These are phyloP conservation scores for Phanerochaete sordida DNA, from an alignment of 768 basidiomycete genomes.

Conservation along the genomic window DNA sequence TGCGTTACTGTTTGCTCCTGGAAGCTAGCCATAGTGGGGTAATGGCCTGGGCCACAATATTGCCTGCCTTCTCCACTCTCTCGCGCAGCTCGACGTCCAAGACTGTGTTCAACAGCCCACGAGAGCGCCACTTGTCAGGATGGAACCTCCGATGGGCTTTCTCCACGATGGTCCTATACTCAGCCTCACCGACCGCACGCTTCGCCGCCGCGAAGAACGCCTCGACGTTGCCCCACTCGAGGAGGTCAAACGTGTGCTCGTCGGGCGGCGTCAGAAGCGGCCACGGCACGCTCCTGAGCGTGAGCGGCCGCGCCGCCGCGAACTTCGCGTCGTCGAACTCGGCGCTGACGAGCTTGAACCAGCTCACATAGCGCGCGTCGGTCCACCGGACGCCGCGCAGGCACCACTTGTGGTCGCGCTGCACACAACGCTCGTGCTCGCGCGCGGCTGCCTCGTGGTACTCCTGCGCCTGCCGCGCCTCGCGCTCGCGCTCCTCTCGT, in stretches of 20 bases:
- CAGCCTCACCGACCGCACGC: conserved; percentile 41
- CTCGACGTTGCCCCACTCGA: conserved; percentile 71
- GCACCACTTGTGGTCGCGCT: neutral
- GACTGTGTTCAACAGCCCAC: conserved; percentile 56
- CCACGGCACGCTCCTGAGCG: conserved; percentile 70
- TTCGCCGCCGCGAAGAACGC: conserved; percentile 60
- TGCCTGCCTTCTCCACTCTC: conserved; percentile 64
- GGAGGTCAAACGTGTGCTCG: conserved; percentile 53
- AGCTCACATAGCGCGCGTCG: neutral
- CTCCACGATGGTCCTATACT: conserved; percentile 63
- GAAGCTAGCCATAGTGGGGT: conserved; percentile 55
- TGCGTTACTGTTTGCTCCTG: neutral
- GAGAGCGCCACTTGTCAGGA: conserved; percentile 74
- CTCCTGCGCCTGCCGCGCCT: neutral
- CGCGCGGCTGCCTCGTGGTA: neutral
- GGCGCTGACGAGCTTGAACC: conserved; percentile 3
- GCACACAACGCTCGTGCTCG: neutral
- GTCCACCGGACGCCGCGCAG: neutral
- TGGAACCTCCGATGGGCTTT: conserved; percentile 74
- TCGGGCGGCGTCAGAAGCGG: conserved; percentile 58
- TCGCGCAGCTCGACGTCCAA: conserved; percentile 54
- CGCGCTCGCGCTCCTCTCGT: neutral
- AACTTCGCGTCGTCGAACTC: conserved; percentile 64
- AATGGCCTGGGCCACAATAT: conserved; percentile 69
- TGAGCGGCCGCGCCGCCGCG: conserved; percentile 44